Evolutionary conservation across 202 grass and related monocot genomes (phyloP).

Genomic region (Elaeis oleifera): DNA sequence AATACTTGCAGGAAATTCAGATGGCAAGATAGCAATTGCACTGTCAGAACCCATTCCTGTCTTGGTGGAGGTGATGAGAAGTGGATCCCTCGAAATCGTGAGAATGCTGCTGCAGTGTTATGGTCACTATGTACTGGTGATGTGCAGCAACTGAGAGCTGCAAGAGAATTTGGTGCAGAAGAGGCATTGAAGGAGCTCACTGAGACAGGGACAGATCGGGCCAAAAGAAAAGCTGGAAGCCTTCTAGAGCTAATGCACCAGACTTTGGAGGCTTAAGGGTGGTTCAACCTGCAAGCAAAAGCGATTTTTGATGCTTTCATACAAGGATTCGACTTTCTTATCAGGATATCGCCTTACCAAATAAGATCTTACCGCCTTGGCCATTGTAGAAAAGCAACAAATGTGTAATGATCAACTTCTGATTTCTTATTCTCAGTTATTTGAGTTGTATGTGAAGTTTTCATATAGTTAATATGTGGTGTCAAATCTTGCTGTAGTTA

Average conservation of each 20-base stretch:
- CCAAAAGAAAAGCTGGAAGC: conserved; percentile 84
- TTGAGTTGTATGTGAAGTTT: no score
- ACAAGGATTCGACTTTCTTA: no score
- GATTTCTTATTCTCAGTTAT: no score
- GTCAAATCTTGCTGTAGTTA: no score
- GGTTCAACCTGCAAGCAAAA: background rate
- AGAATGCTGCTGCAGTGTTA: conserved; percentile 73
- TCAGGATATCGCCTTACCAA: no score
- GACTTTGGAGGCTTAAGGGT: conserved; percentile 2
- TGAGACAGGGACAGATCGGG: conserved; percentile 74
- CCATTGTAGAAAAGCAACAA: no score
- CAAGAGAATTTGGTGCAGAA: conserved; percentile 45
- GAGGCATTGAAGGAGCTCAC: conserved; percentile 69
- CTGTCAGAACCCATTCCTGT: conserved; percentile 45
- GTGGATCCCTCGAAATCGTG: conserved; percentile 65
- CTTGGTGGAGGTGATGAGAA: conserved; percentile 61
- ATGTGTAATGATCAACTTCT: no score
- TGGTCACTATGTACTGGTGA: conserved; percentile 61
- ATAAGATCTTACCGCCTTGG: no score
- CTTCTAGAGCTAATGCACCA: conserved; percentile 66
- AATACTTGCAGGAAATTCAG: conserved; percentile 58
- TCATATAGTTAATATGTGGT: no score
- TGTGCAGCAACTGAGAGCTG: conserved; percentile 34
- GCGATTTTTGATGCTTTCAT: background rate
- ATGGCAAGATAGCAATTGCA: conserved; percentile 53